Evolutionary conservation across 2,329 filamentous ascomycete species (phyloP), one percentile per base, ranked within the genome.

Genomic region (Xylariaceae sp.): DNA sequence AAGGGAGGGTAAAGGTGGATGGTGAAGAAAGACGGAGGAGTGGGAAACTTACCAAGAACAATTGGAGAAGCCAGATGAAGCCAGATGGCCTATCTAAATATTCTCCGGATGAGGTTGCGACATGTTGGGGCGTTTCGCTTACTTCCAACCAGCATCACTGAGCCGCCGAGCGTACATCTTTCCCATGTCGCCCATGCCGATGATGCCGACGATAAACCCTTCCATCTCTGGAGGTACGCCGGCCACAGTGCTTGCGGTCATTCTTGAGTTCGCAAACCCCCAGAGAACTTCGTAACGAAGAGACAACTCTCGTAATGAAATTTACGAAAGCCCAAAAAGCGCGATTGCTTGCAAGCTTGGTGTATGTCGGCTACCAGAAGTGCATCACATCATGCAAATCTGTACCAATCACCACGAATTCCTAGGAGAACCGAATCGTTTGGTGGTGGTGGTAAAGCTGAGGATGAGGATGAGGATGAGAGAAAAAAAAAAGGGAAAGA

Each of bases 141-240:
- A 97, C 94, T 89, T 96, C 92, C 94, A 99, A 68, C 94, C 94
- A 69, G 92, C 94, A 69, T 84, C 83, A 73, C 89, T 91, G 67
- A 99, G 82, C 69, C 85, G 84, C 68, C 87, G 84, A 68, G 94
- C 89, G 73, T 99, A 99, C 90, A 99, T 95, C 80, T 87, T 95
- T 68, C 94, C 94, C 94, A 99, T 99, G 68, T 96, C 92, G 62
- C 94, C 94, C 91, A 99, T 96, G 58, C 94, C 94, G 71, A 99
- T 99, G 68, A 99, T 88, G 63, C 94, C 94, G 63, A 99, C 82
- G 60, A 87, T 84, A 70, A 89, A 89, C 67, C 81, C 78, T 64
- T 86, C 82, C 85, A 83, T 83, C 61, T 68, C 75, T 11, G 66
- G 57, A 19, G 75, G 74, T 59, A 73, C 56, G 45, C 8, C 31